Evolutionary conservation across 2,329 filamentous ascomycete genomes (phyloP), one percentile per base, ranked within the genome.

Genomic region (Colletotrichum caudatum): DNA sequence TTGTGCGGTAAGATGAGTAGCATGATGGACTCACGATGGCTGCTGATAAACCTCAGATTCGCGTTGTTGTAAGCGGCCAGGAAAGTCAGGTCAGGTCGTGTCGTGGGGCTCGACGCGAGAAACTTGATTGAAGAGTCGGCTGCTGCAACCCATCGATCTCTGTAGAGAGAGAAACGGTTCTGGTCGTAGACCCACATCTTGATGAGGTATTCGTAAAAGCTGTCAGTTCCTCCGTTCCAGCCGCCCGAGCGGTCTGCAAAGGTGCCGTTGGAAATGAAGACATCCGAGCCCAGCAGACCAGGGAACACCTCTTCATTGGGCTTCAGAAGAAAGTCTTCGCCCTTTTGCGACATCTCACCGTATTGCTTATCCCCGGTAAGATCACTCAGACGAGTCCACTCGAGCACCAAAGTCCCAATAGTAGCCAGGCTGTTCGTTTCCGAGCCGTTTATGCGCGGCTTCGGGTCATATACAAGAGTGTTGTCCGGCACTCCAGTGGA

Each of bases 101-200:
- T 5, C 90, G 87, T 2, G 86, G 83, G 0, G 83, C 83, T 0
- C 93, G 94, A 77, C 93, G 89, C 23, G 90, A 97, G 86, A 76
- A 94, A 85, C 70, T 87, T 79, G 59, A 96, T 95, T 7, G 90
- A 91, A 8, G 92, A 94, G 75, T 97, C 91, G 64, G 91, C 92
- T 2, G 94, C 94, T 0, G 85, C 78, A 53, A 93, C 82, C 94
- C 94, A 97, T 59, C 90, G 89, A 74, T 95, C 91, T 76, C 86
- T 90, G 82, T 95, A 94, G 3, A 80, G 73, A 1, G 77, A 81
- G 76, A 93, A 97, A 3, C 89, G 86, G 7, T 79, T 75, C 0
- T 89, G 85, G 77, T 95, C 92, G 79, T 97, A 97, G 66, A 95
- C 81, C 76, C 91, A 97, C 93, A 96, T 95, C 84, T 97, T 97